Conservation (phyloP, 2,329 filamentous ascomycete species). For the Verticillium klebahnii region DNA sequence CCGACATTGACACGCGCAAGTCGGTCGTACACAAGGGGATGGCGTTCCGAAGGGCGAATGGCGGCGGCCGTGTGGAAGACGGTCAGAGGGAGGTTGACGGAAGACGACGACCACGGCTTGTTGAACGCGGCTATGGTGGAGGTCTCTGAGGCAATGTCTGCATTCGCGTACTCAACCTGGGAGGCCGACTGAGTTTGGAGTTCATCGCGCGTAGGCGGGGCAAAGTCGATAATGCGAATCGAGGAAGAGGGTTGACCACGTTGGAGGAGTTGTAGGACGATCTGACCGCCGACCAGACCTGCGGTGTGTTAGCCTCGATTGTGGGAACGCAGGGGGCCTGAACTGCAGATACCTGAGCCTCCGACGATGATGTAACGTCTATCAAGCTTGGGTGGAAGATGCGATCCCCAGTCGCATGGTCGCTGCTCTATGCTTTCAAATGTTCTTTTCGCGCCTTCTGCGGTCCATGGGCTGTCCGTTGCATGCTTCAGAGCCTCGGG, state of each 20-base stretch:
- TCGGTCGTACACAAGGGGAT: slow-evolving; percentile 36
- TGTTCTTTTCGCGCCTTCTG: slow-evolving; percentile 26
- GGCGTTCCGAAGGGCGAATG: slow-evolving; percentile 46
- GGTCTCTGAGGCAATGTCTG: slow-evolving; percentile 43
- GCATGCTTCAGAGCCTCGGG: slow-evolving; percentile 22
- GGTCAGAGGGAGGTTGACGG: slow-evolving; percentile 42
- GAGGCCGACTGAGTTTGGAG: slow-evolving; percentile 29
- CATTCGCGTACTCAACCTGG: slow-evolving; percentile 36
- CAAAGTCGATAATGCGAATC: slow-evolving; percentile 51
- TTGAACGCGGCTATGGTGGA: slow-evolving; percentile 41
- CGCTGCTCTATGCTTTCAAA: slow-evolving; percentile 27
- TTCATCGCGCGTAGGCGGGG: slow-evolving; percentile 34
- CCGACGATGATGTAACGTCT: slow-evolving; percentile 41
- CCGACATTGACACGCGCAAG: slow-evolving; percentile 43
- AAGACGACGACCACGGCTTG: slow-evolving; percentile 37
- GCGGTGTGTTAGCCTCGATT: background rate
- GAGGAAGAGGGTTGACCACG: slow-evolving; percentile 44
- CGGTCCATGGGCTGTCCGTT: slow-evolving; percentile 28
- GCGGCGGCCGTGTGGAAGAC: slow-evolving; percentile 54
- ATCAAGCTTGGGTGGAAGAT: slow-evolving; percentile 32
- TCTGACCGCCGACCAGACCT: slow-evolving; percentile 52
- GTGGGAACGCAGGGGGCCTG: background rate
- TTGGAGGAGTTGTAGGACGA: slow-evolving; percentile 47
- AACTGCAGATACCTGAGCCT: slow-evolving; percentile 35
- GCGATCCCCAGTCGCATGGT: slow-evolving; percentile 31